Conservation (phyloP, 768 basidiomycete species). For the Pleurotus citrinopileatus region DNA sequence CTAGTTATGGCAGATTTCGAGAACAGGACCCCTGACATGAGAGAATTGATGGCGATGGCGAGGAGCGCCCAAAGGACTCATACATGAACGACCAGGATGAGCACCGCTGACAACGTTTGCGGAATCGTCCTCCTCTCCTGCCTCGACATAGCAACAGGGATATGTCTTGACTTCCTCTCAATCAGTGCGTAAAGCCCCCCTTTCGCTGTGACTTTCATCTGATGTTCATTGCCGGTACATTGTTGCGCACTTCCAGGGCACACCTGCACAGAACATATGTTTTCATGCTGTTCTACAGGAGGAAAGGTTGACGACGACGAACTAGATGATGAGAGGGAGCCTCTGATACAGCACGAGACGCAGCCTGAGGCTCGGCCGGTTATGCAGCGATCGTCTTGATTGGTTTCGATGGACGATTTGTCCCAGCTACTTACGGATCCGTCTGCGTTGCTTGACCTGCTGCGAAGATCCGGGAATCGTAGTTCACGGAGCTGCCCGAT, state of each 20-base stretch:
- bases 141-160: neutral
- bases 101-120: neutral
- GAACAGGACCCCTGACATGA: too few relatives aligned
- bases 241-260: neutral
- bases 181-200: neutral
- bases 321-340: neutral
- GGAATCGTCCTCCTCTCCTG: neutral
- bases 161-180: neutral
- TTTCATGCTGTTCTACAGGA: neutral
- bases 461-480: too few relatives aligned
- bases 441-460: too few relatives aligned
- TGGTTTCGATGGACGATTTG: too few relatives aligned
- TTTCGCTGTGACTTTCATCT: too few relatives aligned
- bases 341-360: neutral
- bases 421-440: too few relatives aligned
- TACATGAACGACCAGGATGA: too few relatives aligned
- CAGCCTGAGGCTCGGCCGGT: neutral
- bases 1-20: too few relatives aligned
- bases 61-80: too few relatives aligned
- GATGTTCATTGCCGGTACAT: neutral
- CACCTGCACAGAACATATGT: neutral
- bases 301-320: neutral
- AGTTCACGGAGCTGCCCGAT: too few relatives aligned
- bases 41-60: too few relatives aligned
- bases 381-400: conserved; percentile 13